Percentiles rank a stretch among this genome's conserved stretches.
These are phyloP conservation scores for Ustilago loliicola DNA, from an alignment of 1,284 basidiomycete genomes.

Conservation along the genomic window DNA sequence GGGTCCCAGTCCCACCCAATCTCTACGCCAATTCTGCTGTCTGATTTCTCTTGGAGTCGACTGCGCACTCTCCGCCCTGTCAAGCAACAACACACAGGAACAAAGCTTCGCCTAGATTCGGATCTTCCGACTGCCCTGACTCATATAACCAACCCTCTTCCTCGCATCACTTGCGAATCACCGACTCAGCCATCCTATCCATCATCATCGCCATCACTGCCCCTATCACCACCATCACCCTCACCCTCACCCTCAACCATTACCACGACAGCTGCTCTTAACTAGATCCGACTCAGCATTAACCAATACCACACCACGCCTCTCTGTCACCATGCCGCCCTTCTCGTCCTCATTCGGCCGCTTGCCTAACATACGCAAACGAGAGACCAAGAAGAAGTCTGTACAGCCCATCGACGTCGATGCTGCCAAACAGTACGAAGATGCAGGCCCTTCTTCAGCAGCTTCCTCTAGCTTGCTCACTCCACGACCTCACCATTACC, in stretches of 20 bases:
- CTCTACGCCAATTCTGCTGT: conserved; percentile 5
- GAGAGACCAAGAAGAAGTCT: conserved; percentile 20
- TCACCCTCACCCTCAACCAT: background rate
- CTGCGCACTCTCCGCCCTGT: conserved; percentile 2
- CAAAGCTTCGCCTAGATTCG: background rate
- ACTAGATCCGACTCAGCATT: background rate
- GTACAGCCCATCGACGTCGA: conserved; percentile 50
- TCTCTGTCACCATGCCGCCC: conserved; percentile 15
- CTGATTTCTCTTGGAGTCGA: background rate
- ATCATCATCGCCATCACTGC: background rate
- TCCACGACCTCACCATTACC: conserved; percentile 31
- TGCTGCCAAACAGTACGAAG: conserved; percentile 32
- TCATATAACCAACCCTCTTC: conserved; percentile 1
- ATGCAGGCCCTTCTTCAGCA: conserved; percentile 30
- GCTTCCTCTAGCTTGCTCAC: conserved; percentile 29
- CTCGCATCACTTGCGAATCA: background rate
- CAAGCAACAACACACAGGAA: background rate
- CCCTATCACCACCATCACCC: background rate
- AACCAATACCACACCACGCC: background rate
- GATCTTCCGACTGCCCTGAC: background rate
- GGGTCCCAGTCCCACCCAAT: conserved; percentile 2
- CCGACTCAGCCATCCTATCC: background rate
- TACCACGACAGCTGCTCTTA: background rate
- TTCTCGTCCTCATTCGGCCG: conserved; percentile 28
- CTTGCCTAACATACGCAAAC: conserved; percentile 27